Percentiles rank a stretch among this genome's conserved stretches.
Evolutionary conservation across 2,329 filamentous ascomycete genomes (phyloP).

Genomic region (Colletotrichum camelliae): DNA sequence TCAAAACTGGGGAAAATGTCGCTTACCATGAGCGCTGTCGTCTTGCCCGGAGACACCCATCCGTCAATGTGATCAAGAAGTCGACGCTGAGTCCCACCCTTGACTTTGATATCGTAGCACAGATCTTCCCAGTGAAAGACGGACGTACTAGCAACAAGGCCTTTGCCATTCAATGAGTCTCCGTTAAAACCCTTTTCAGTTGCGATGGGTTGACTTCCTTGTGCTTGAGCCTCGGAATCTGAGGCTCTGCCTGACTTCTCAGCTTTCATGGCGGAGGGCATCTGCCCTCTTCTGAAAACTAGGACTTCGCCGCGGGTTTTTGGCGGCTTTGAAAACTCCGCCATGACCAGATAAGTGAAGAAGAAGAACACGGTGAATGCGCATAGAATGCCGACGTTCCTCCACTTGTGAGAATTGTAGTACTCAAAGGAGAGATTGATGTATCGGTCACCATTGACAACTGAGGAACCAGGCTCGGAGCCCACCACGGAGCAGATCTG

Average conservation of each 20-base stretch:
- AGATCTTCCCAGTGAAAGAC: conserved; percentile 75
- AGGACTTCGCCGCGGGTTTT: conserved; percentile 61
- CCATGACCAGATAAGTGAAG: conserved; percentile 54
- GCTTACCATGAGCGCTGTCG: conserved; percentile 72
- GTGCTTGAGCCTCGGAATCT: conserved; percentile 25
- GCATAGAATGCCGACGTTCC: conserved; percentile 60
- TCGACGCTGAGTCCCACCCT: conserved; percentile 60
- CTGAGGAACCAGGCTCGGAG: background rate
- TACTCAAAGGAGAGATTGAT: background rate
- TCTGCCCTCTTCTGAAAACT: conserved; percentile 60
- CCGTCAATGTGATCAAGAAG: conserved; percentile 76
- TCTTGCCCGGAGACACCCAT: conserved; percentile 77
- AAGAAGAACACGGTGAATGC: conserved; percentile 61
- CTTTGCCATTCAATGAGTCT: too few relatives aligned
- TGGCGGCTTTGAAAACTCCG: conserved; percentile 47
- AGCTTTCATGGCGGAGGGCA: conserved; percentile 53
- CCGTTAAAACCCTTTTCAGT: conserved; percentile 18
- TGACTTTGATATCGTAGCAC: conserved; percentile 67
- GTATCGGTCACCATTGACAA: background rate
- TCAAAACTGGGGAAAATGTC: conserved; percentile 42
- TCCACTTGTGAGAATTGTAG: background rate
- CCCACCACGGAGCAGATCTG: background rate
- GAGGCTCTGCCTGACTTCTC: conserved; percentile 55
- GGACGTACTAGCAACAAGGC: conserved; percentile 52
- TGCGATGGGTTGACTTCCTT: conserved; percentile 27